phyloP scores from a whole-genome alignment of 495 filamentous ascomycete genomes.

The Tuber indicum region DNA sequence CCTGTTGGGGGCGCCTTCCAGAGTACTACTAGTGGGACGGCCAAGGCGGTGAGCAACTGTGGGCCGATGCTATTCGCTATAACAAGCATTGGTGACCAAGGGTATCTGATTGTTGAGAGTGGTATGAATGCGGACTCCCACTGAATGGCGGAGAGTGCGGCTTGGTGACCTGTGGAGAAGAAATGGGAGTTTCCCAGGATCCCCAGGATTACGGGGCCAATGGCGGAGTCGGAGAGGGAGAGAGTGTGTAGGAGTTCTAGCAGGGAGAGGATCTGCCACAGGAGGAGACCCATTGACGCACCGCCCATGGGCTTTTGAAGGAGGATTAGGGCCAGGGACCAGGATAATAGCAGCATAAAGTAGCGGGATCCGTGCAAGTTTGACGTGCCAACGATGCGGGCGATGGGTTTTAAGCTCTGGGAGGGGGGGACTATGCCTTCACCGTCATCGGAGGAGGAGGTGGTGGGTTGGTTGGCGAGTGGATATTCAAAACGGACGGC shows the following conservation, averaged over 20 bases:
- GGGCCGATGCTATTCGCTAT: constrained; percentile 80
- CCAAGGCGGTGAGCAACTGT: constrained; percentile 71
- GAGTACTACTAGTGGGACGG: constrained; percentile 72
- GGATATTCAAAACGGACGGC: constrained; percentile 49
- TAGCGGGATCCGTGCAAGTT: constrained; percentile 90
- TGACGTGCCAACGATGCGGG: constrained; percentile 82
- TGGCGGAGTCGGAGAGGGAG: constrained; percentile 57
- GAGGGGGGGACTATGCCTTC: constrained; percentile 39
- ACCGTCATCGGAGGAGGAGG: constrained; percentile 27
- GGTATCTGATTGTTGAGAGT: constrained; percentile 72
- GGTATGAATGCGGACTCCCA: constrained; percentile 98
- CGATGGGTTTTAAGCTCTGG: constrained; percentile 44
- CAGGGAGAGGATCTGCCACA: constrained; percentile 80
- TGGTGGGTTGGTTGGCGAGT: constrained; percentile 24
- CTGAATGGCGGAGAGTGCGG: constrained; percentile 77
- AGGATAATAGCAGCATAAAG: constrained; percentile 72
- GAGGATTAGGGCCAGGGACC: constrained; percentile 66
- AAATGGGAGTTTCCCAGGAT: constrained; percentile 84
- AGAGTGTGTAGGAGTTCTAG: constrained; percentile 83
- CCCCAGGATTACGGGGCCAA: constrained; percentile 78
- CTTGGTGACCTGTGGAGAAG: constrained; percentile 98
- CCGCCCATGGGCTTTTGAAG: constrained; percentile 93
- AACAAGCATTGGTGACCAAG: constrained; percentile 77
- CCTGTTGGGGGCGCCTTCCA: constrained; percentile 67
- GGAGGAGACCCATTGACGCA: constrained; percentile 67